These are phyloP conservation scores for Picea sitchensis DNA, from an alignment of 75 land plant genomes.

Conservation along the genomic window DNA sequence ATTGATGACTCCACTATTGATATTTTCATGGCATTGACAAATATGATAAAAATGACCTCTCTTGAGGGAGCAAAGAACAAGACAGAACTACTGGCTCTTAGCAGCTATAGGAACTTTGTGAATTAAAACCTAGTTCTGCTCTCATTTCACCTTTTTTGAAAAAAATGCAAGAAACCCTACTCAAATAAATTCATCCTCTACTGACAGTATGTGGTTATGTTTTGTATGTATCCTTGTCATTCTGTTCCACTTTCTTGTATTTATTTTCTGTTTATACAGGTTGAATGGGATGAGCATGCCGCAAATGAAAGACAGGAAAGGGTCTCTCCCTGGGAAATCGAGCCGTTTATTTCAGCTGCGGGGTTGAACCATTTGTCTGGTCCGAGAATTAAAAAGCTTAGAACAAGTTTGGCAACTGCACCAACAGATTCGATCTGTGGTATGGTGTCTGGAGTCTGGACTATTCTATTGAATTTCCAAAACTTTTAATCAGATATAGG, in stretches of 20 bases:
- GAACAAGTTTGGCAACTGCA: slow-evolving; percentile 10
- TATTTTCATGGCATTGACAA: not conserved
- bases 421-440: slow-evolving; percentile 6
- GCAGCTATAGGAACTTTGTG: not conserved
- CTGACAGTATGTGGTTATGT: not conserved
- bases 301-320: slow-evolving; percentile 25
- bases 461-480: not conserved
- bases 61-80: not conserved
- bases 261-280: slow-evolving; percentile 15
- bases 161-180: not conserved
- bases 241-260: not conserved
- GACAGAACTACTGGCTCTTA: not conserved
- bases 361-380: slow-evolving; percentile 10
- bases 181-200: not conserved
- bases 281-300: slow-evolving; percentile 32
- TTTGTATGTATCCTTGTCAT: slow-evolving; percentile 3
- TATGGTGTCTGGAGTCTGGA: slow-evolving; percentile 15
- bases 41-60: not conserved
- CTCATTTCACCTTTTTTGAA: not conserved
- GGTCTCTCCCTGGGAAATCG: slow-evolving; percentile 38
- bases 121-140: not conserved
- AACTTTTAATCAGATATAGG: not conserved
- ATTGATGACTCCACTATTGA: not conserved
- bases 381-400: slow-evolving; percentile 16
- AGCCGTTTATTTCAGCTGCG: slow-evolving; percentile 22